Base-by-base conservation (phyloP, 345 rosid species). In the Balakata baccata region DNA sequence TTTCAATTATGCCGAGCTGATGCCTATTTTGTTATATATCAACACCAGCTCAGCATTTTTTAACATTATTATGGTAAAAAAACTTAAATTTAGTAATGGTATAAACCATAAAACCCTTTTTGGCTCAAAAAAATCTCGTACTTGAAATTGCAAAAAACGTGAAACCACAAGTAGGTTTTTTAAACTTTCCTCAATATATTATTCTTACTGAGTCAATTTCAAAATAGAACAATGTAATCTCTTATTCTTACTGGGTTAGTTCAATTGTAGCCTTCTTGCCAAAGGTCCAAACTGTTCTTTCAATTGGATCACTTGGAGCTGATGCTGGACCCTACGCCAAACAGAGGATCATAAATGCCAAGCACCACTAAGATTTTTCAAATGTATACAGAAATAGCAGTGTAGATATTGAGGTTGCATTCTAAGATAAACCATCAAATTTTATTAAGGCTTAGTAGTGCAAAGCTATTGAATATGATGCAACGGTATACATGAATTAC, bases 251-350 rank as follows among this genome's bases (percentile, higher is more conserved):
- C 98, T 94, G 98, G 68, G 98, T 92, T 52, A 94, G 74, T 81
- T 94, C 98, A 77, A 94, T 85, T 50, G 99, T 94, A 50, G 98
- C 97, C 6, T 81, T 87, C 81, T 50, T 84, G 68, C 89, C 83
- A 70, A 94, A 90, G 11, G 97, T 89, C 97, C 99, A 94, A 79
- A 81, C 86, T 3, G 94, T 88, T 87, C 90, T 88, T 74, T 95
- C 97, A 63, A 82, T 86, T 11, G 93, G 89, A 68, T 89, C 85
- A 46, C 64, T 76, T 74, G 99, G 97, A 84, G 92, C 92, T 59
- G 85, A 81, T 76, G 94, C 70, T 64, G 85, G 76, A 78, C 90
- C 92, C 98, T 92, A 72, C 63, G 73, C 43, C 76, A 81, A 47
- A 65, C 37, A 81, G 62, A 50, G 6, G 1, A 66, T 43, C 23